These are phyloP conservation scores for Chaetomium olivaceum DNA, from an alignment of 2,329 filamentous ascomycete genomes.

Conservation along the genomic window DNA sequence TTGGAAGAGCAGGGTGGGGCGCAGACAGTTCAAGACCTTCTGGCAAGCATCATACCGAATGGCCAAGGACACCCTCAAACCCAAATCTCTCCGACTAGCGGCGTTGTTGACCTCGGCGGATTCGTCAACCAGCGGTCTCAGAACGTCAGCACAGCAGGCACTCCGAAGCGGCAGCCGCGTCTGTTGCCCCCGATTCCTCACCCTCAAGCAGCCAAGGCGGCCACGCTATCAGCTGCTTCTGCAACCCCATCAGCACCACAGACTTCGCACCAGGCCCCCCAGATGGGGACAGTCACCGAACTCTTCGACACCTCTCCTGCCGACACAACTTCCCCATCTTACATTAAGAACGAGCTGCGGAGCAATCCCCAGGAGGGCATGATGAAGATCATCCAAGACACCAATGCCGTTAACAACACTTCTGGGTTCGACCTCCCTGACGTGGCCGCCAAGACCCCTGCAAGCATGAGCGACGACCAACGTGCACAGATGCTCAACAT, in stretches of 20 bases:
- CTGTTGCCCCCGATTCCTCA: constrained; percentile 57
- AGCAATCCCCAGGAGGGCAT: constrained; percentile 61
- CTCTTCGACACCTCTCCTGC: constrained; percentile 55
- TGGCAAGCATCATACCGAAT: constrained; percentile 70
- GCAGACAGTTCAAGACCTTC: constrained; percentile 80
- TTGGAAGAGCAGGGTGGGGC: constrained; percentile 77
- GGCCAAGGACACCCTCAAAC: constrained; percentile 35
- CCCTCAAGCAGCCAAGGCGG: constrained; percentile 36
- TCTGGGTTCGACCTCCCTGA: constrained; percentile 55
- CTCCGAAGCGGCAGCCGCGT: constrained; percentile 54
- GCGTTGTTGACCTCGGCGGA: constrained; percentile 62
- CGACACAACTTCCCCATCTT: constrained; percentile 49
- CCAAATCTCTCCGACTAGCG: constrained; percentile 56
- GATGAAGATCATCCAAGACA: constrained; percentile 66
- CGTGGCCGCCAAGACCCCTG: constrained; percentile 56
- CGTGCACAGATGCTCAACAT: constrained; percentile 60
- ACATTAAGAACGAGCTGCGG: constrained; percentile 57
- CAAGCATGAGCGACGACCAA: constrained; percentile 58
- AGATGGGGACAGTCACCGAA: constrained; percentile 61
- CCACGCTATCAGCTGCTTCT: constrained; percentile 36
- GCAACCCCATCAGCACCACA: constrained; percentile 37
- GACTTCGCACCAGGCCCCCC: constrained; percentile 41
- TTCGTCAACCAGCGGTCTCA: constrained; percentile 53
- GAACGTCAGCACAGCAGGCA: constrained; percentile 41
- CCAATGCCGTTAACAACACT: constrained; percentile 55